Conservation (phyloP, 2,329 filamentous ascomycete genomes). For the Penicillium hordei region DNA sequence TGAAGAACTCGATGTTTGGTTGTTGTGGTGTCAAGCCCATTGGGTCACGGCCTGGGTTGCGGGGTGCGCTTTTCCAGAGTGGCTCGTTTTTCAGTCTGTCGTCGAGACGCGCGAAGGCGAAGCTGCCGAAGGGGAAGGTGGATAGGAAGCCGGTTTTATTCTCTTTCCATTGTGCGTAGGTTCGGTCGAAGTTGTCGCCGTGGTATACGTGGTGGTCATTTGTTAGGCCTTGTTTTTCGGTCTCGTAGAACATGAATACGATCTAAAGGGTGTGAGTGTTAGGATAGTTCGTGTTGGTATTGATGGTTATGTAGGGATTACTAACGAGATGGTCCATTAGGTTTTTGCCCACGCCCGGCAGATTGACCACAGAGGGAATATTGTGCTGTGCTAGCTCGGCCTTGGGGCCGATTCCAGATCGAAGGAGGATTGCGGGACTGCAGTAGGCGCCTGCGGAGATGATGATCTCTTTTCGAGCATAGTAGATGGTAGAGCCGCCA, state of each 20-base stretch:
- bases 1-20: constrained; percentile 64
- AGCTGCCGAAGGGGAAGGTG: constrained; percentile 63
- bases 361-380: constrained; percentile 47
- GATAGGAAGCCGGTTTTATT: constrained; percentile 60
- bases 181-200: constrained; percentile 51
- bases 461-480: constrained; percentile 50
- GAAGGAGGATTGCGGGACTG: constrained; percentile 54
- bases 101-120: constrained; percentile 63
- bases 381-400: constrained; percentile 44
- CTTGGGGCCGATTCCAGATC: constrained; percentile 54
- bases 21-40: constrained; percentile 60
- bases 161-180: constrained; percentile 58
- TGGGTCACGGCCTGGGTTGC: constrained; percentile 56
- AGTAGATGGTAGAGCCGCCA: constrained; percentile 41
- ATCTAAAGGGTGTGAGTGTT: constrained; percentile 37
- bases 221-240: constrained; percentile 53
- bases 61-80: constrained; percentile 55
- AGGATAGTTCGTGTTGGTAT: constrained; percentile 1
- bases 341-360: constrained; percentile 56
- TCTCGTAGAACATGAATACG: constrained; percentile 62
- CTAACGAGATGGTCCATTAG: constrained; percentile 54
- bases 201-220: constrained; percentile 60
- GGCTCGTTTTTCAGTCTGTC: constrained; percentile 56
- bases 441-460: constrained; percentile 52
- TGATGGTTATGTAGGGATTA: background rate